A percentile compares a stretch with the other conserved stretches of the same genome.
Evolutionary conservation across 768 basidiomycete genomes (phyloP).

Genomic region (Lentinula edodes): DNA sequence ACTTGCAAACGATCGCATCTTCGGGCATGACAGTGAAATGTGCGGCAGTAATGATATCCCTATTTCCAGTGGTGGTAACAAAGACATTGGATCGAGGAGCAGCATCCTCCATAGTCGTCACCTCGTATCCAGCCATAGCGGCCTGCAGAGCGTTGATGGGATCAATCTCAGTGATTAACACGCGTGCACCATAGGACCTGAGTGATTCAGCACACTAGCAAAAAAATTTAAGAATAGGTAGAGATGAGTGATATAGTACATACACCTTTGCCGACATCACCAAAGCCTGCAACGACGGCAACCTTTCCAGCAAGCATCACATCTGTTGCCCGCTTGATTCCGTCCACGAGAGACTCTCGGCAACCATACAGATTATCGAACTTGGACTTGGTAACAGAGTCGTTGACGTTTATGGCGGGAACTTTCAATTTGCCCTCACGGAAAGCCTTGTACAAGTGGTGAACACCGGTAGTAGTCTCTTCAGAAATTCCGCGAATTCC

Average conservation of each 20-base stretch:
- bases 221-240: not conserved
- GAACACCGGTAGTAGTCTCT: slow-evolving; percentile 99
- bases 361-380: slow-evolving; percentile 99
- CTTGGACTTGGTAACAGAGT: slow-evolving; percentile 99
- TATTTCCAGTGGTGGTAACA: slow-evolving; percentile 97
- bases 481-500: slow-evolving; percentile 93
- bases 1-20: slow-evolving; percentile 99
- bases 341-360: slow-evolving; percentile 98
- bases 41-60: slow-evolving; percentile 90
- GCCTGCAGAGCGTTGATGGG: slow-evolving; percentile 99
- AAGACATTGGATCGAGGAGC: slow-evolving; percentile 87
- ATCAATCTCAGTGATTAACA: slow-evolving; percentile 96
- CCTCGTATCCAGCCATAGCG: slow-evolving; percentile 99
- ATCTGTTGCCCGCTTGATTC: slow-evolving; percentile 99
- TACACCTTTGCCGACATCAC: slow-evolving; percentile 99
- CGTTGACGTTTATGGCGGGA: slow-evolving; percentile 99
- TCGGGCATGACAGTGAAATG: slow-evolving; percentile 96
- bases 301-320: slow-evolving; percentile 99
- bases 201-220: slow-evolving; percentile 96
- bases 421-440: slow-evolving; percentile 93
- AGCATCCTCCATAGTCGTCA: slow-evolving; percentile 97
- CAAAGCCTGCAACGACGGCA: slow-evolving; percentile 96
- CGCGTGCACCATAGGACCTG: slow-evolving; percentile 95
- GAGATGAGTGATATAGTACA: slow-evolving; percentile 25
- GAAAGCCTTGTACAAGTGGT: slow-evolving; percentile 98